Evolutionary conservation across 2,329 filamentous ascomycete genomes (phyloP).

Genomic region (Paramyrothecium roridum): DNA sequence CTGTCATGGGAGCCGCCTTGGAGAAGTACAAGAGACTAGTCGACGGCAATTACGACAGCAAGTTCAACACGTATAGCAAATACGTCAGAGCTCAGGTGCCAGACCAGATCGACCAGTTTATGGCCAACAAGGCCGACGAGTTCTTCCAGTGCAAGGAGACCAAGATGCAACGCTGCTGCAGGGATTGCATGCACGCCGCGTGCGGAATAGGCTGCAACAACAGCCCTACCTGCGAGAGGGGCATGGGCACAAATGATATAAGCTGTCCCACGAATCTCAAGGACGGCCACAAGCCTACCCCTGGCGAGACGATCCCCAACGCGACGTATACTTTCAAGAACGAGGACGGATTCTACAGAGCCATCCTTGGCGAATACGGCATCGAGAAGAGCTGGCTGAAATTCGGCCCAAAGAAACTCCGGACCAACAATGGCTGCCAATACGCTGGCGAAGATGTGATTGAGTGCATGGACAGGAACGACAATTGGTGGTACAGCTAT

Average conservation of each 20-base stretch:
- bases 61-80: conserved; percentile 8
- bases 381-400: conserved; percentile 3
- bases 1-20: conserved; percentile 6
- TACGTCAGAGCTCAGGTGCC: conserved; percentile 7
- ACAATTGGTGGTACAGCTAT: background rate
- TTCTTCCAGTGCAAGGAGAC: conserved; percentile 10
- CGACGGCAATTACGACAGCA: conserved; percentile 9
- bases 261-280: conserved; percentile 9
- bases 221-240: conserved; percentile 3
- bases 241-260: background rate
- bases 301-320: conserved; percentile 5
- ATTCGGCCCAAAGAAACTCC: background rate
- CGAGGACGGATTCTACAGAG: conserved; percentile 11
- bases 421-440: background rate
- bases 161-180: conserved; percentile 4
- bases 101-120: conserved; percentile 7
- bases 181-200: conserved; percentile 2
- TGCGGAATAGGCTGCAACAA: conserved; percentile 5
- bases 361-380: conserved; percentile 9
- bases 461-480: background rate
- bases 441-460: background rate
- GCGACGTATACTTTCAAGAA: conserved; percentile 11
- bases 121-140: conserved; percentile 6
- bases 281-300: background rate
- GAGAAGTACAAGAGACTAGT: conserved; percentile 9